These are phyloP conservation scores for Gyromitra esculenta DNA, from an alignment of 2,329 filamentous ascomycete species.

Conservation along the genomic window DNA sequence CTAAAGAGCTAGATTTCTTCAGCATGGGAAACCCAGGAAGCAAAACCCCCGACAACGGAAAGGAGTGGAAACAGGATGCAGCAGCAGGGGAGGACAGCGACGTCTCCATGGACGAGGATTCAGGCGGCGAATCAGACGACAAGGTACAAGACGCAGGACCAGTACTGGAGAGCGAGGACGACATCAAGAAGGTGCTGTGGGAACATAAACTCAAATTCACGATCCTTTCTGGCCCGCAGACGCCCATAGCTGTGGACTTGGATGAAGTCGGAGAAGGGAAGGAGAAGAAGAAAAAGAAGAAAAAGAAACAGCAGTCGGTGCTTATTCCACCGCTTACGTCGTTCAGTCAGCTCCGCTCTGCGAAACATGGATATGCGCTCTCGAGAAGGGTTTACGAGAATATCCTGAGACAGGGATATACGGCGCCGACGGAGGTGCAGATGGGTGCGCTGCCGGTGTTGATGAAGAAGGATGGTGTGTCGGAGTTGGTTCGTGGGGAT, in stretches of 20 bases:
- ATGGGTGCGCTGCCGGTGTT: constrained; percentile 84
- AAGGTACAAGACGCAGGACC: constrained; percentile 24
- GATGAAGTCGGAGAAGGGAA: constrained; percentile 61
- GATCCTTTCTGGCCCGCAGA: constrained; percentile 69
- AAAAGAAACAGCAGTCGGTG: constrained; percentile 66
- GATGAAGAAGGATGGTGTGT: constrained; percentile 65
- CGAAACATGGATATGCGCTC: constrained; percentile 70
- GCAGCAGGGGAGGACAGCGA: constrained; percentile 7
- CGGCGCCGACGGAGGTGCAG: constrained; percentile 91
- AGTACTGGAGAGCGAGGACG: constrained; percentile 61
- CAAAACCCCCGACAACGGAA: neutral
- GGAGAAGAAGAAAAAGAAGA: constrained; percentile 65
- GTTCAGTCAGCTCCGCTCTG: constrained; percentile 76
- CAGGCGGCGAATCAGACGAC: neutral
- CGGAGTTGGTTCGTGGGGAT: constrained; percentile 58
- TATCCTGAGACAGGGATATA: constrained; percentile 83
- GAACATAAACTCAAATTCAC: constrained; percentile 87
- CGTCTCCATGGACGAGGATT: neutral
- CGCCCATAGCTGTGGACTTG: constrained; percentile 57
- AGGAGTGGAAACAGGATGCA: constrained; percentile 18
- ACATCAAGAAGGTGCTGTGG: constrained; percentile 75
- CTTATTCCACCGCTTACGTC: constrained; percentile 81
- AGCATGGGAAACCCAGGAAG: neutral
- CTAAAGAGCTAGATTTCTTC: constrained; percentile 52
- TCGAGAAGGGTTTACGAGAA: constrained; percentile 79